Base-by-base conservation (phyloP, 129 eudicot species). In the Scalesia atractyloides region DNA sequence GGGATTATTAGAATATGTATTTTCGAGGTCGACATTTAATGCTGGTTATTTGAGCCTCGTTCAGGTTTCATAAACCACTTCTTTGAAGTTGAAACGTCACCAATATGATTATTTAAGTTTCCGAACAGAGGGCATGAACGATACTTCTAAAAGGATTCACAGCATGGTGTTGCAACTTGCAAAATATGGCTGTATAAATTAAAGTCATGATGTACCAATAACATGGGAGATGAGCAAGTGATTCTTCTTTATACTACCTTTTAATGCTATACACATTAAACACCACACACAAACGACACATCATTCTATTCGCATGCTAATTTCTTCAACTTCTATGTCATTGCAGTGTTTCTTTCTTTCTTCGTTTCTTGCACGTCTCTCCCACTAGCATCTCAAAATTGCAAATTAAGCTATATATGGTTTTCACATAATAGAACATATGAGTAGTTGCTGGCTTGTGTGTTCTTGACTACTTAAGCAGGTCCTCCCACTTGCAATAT, bases 401-500 rank as follows among this genome's bases (percentile, higher is more conserved):
- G 7, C 66, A 8, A 58, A 6, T 13, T 22, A 10, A 22, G 12
- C 26, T 58, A 26, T 56, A 58, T 58, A 58, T 58, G 64, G 5
- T 22, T 58, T 57, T 5, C 59, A 53, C 59, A 53, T 53, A 53
- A 8, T 17, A 13, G 37, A 59, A 59, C 41, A 59, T 58, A 22
- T 24, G 17, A 24, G 5, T 22, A 26, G 33, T 50, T 41, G 20
- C 44, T 14, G 66, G 44, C 26, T 62, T 14, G 48, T 49, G 50
- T 22, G 53, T 1, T 69, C 10, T 30, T 80, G 49, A 70, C 78
- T 80, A 89, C 60, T 91, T 88, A 18, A 93, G 82, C 64, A 93
- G 82, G 76, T 93, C 98, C 67, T 93, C 98, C 98, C 97, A 93
- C 81, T 93, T 93, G 93, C 98, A 94, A 75, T 94, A 94, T 58